Base-by-base conservation (phyloP, 2,329 filamentous ascomycete genomes). In the Talaromyces sp. region DNA sequence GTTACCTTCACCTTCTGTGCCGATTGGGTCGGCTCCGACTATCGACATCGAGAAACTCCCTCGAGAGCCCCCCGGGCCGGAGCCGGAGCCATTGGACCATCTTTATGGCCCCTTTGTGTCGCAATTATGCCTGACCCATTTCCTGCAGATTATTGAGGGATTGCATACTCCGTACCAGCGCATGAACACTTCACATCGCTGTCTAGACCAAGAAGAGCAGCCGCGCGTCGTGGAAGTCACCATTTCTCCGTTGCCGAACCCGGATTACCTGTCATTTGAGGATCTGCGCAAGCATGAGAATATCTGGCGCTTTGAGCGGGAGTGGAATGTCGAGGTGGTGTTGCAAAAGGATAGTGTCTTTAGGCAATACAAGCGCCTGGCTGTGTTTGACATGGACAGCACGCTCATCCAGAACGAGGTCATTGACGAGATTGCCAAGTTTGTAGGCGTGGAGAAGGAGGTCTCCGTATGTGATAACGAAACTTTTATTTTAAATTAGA, bases 331-430 rank as follows among this genome's bases (percentile, higher is more conserved):
- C 46, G 90, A 96, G 74, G 88, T 93, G 14, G 85, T 90, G 21
- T 81, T 96, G 64, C 90, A 96, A 74, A 76, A 76, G 46, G 90
- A 93, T 70, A 84, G 80, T 31, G 81, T 93, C 32, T 91, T 88
- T 80, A 82, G 91, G 61, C 84, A 88, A 29, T 86, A 96, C 75
- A 93, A 93, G 66, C 86, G 93, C 9, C 81, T 98, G 11, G 92
- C 93, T 3, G 91, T 97, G 32, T 99, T 99, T 71, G 95, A 99
- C 75, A 99, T 99, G 95, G 95, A 99, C 78, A 95, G 89, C 75
- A 99, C 95, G 0, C 84, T 99, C 62, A 98, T 99, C 73, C 89
- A 93, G 58, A 93, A 99, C 75, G 95, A 99, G 78, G 93, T 97
- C 63, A 98, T 99, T 71, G 95, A 99, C 75, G 87, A 98, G 69